A percentile compares a stretch with the other conserved stretches of the same genome.
phyloP scores from a whole-genome alignment of 495 filamentous ascomycete species.

The Aspergillus ostianus region DNA sequence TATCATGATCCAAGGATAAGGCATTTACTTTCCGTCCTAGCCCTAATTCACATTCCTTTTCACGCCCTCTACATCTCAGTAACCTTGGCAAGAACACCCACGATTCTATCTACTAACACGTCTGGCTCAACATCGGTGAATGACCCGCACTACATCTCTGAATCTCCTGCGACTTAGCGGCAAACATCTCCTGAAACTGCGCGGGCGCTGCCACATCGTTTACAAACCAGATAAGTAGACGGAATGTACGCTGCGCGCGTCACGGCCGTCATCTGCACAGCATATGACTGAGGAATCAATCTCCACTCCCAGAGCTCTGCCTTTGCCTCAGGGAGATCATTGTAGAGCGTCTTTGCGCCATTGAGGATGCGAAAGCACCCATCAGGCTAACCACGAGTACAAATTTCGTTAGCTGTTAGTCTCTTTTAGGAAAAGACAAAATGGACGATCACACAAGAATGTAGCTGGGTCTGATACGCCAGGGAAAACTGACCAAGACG shows the following conservation, averaged over 20 bases:
- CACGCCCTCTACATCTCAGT: background rate
- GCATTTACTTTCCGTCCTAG: too few species aligned
- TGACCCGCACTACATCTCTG: slow-evolving; percentile 11
- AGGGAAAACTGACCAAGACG: slow-evolving; percentile 5
- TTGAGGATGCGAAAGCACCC: slow-evolving; percentile 9
- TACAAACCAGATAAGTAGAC: slow-evolving; percentile 13
- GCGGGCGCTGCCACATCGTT: slow-evolving; percentile 6
- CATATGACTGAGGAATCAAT: slow-evolving; percentile 9
- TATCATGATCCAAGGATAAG: too few species aligned
- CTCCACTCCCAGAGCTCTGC: slow-evolving; percentile 11
- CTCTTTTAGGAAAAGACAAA: too few species aligned
- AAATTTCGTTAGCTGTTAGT: background rate
- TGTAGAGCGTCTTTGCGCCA: slow-evolving; percentile 7
- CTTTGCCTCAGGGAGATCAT: slow-evolving; percentile 5
- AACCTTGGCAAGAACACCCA: slow-evolving; percentile 1
- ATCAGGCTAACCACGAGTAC: background rate
- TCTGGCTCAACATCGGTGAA: slow-evolving; percentile 9
- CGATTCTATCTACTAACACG: slow-evolving; percentile 5
- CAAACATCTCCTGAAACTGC: slow-evolving; percentile 9
- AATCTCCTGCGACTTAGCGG: slow-evolving; percentile 3
- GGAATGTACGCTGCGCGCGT: slow-evolving; percentile 10
- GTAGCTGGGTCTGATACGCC: too few species aligned
- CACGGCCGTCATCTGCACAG: slow-evolving; percentile 4
- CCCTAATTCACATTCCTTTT: too few species aligned
- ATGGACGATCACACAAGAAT: too few species aligned